Evolutionary conservation across 306 rosid genomes (phyloP).

Genomic region (Biancaea sappan): DNA sequence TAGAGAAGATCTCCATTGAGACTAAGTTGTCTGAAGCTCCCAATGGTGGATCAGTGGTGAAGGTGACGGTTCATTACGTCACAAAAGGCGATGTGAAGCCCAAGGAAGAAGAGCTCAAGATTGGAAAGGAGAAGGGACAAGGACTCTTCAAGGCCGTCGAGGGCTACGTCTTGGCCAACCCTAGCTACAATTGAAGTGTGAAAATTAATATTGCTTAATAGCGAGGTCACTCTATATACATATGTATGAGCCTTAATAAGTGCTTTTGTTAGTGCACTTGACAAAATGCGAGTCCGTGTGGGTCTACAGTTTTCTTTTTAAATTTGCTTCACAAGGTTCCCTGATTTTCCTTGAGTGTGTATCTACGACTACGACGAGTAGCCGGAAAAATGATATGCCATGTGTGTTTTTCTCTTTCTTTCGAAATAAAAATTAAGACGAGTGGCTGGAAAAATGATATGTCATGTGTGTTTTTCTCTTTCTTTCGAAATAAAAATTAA

Average conservation of each 20-base stretch:
- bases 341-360: background rate
- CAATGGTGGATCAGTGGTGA: background rate
- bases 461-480: too few species aligned
- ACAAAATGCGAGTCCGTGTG: background rate
- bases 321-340: too few species aligned
- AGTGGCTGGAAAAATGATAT: too few species aligned
- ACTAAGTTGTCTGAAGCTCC: slow-evolving; percentile 23
- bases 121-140: slow-evolving; percentile 4
- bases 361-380: background rate
- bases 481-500: too few species aligned
- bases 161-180: slow-evolving; percentile 18
- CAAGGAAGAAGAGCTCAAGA: slow-evolving; percentile 27
- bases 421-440: too few species aligned
- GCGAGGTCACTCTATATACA: background rate
- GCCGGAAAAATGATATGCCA: background rate
- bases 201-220: background rate
- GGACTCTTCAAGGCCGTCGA: slow-evolving; percentile 22
- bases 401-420: background rate
- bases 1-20: slow-evolving; percentile 3
- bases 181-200: background rate
- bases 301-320: too few species aligned
- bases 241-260: background rate
- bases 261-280: background rate
- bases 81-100: background rate
- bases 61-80: background rate